Evolutionary conservation across 768 basidiomycete genomes (phyloP).

Genomic region (Neoboletus subvelutipes): DNA sequence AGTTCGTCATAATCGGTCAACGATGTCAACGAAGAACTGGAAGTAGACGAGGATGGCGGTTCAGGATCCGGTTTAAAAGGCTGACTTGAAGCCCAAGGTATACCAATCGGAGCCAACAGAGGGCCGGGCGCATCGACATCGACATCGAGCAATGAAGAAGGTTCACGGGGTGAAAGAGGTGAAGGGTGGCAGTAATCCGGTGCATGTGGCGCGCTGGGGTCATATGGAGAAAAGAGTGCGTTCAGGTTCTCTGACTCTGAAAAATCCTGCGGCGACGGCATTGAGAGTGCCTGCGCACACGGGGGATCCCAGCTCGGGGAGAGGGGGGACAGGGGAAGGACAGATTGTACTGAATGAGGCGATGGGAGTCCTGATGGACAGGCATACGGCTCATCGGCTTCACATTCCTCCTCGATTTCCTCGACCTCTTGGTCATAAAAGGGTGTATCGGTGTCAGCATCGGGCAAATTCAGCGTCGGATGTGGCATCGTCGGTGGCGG

Average conservation of each 20-base stretch:
- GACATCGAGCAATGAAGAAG: constrained; percentile 28
- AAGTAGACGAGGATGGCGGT: constrained; percentile 7
- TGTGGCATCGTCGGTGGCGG: constrained; percentile 45
- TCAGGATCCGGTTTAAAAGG: constrained; percentile 17
- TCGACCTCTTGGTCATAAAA: constrained; percentile 15
- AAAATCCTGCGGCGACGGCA: constrained; percentile 19
- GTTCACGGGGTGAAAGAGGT: constrained; percentile 11
- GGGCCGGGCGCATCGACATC: constrained; percentile 20
- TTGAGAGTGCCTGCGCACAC: constrained; percentile 9
- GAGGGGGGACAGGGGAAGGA: constrained; percentile 33
- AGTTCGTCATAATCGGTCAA: constrained; percentile 25
- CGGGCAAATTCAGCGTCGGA: constrained; percentile 37
- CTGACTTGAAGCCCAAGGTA: constrained; percentile 23
- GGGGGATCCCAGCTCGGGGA: constrained; percentile 35
- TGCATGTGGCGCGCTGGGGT: constrained; percentile 11
- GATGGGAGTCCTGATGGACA: constrained; percentile 13
- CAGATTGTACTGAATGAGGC: constrained; percentile 13
- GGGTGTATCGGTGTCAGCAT: constrained; percentile 26
- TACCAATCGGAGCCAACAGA: constrained; percentile 22
- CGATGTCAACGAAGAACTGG: constrained; percentile 19
- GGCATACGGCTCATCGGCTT: constrained; percentile 21
- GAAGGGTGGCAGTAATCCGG: constrained; percentile 16
- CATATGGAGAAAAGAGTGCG: constrained; percentile 19
- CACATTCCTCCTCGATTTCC: constrained; percentile 19
- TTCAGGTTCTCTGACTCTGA: constrained; percentile 17